Conservation (phyloP, 371 early-diverging fungal genomes). For the Nematocida major region DNA sequence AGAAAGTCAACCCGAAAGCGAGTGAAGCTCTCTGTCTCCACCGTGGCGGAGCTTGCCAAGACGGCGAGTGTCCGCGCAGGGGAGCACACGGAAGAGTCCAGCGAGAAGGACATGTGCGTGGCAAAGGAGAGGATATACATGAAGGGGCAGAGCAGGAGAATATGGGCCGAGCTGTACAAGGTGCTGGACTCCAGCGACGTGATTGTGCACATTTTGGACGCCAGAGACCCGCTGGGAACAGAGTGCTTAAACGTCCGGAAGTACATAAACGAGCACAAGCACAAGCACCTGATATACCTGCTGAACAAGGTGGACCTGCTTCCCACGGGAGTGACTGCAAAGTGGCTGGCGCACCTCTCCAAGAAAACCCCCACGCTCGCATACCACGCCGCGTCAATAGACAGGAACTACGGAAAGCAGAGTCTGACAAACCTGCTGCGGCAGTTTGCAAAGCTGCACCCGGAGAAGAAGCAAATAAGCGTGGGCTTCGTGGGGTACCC, state of each 20-base stretch:
- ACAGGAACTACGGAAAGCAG: conserved; percentile 92
- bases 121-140: conserved; percentile 66
- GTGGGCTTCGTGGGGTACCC: conserved; percentile 95
- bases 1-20: conserved; percentile 80
- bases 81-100: neutral
- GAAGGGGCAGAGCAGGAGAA: conserved; percentile 84
- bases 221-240: conserved; percentile 91
- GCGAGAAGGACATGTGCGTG: conserved; percentile 66
- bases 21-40: conserved; percentile 68
- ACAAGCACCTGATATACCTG: conserved; percentile 93
- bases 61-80: conserved; percentile 4
- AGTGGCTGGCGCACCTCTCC: conserved; percentile 83
- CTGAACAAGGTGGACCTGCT: conserved; percentile 98
- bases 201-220: conserved; percentile 91
- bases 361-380: conserved; percentile 87
- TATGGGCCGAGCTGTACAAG: conserved; percentile 98
- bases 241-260: conserved; percentile 81
- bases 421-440: conserved; percentile 88
- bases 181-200: conserved; percentile 96
- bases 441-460: conserved; percentile 82
- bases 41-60: conserved; percentile 74
- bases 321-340: conserved; percentile 92
- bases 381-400: conserved; percentile 84
- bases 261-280: conserved; percentile 82
- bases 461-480: conserved; percentile 72